These are phyloP conservation scores for Mucor racemosus DNA, from an alignment of 371 early-diverging fungal species.

Conservation along the genomic window DNA sequence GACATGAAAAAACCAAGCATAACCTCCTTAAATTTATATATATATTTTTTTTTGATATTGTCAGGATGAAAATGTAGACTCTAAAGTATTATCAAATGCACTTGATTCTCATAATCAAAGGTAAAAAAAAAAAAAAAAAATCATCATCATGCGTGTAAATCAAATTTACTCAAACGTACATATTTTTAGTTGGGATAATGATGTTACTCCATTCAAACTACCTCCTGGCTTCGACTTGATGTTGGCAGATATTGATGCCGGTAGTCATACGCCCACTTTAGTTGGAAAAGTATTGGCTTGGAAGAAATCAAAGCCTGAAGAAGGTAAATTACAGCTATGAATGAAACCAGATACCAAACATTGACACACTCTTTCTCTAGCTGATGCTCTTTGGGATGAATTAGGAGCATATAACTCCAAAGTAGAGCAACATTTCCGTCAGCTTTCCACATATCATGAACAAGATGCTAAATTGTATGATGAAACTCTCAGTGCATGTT, in stretches of 20 bases:
- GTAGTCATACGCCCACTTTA: constrained; percentile 91
- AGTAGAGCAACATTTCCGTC: constrained; percentile 52
- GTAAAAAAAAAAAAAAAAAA: constrained; percentile 22
- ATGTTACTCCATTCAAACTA: constrained; percentile 64
- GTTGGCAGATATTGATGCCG: constrained; percentile 92
- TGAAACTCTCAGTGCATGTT: constrained; percentile 43
- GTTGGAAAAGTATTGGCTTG: constrained; percentile 88
- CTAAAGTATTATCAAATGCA: constrained; percentile 26
- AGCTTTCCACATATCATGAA: constrained; percentile 31
- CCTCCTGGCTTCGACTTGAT: constrained; percentile 78
- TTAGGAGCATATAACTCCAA: constrained; percentile 59
- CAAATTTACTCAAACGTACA: not conserved
- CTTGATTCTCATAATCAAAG: constrained; percentile 31
- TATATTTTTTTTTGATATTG: not conserved
- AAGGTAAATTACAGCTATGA: constrained; percentile 27
- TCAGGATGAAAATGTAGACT: constrained; percentile 38
- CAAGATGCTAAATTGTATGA: constrained; percentile 43
- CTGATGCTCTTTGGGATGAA: constrained; percentile 61
- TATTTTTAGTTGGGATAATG: constrained; percentile 73
- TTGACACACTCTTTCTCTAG: constrained; percentile 23
- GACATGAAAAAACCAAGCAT: not conserved
- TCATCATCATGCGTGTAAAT: too few relatives aligned
- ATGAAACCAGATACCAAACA: not conserved
- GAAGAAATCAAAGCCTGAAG: constrained; percentile 72
- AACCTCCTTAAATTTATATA: not conserved